A percentile compares a stretch with the other conserved stretches of the same genome.
phyloP scores from a whole-genome alignment of 2,329 filamentous ascomycete species.

The Cordyceps sp. region DNA sequence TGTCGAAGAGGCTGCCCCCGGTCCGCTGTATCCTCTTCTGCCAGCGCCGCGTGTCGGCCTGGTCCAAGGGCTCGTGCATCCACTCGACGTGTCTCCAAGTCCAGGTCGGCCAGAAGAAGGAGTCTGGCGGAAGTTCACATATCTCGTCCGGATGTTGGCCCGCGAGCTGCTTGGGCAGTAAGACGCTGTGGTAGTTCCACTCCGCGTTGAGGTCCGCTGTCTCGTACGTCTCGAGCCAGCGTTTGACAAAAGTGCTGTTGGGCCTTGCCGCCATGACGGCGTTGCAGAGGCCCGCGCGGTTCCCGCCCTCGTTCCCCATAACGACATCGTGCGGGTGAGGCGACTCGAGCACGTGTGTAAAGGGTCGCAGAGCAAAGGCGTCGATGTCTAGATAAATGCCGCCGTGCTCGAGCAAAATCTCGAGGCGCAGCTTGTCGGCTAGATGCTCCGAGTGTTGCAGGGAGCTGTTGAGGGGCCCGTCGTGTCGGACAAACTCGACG shows the following conservation, averaged over 20 bases:
- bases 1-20: conserved; percentile 4
- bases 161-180: conserved; percentile 3
- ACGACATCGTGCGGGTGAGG: conserved; percentile 3
- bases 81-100: conserved; percentile 4
- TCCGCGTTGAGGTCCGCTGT: background rate
- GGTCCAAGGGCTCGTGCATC: conserved; percentile 5
- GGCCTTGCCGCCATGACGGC: conserved; percentile 4
- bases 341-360: conserved; percentile 2
- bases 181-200: conserved; percentile 2
- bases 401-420: conserved; percentile 4
- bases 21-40: conserved; percentile 1
- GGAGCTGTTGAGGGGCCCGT: background rate
- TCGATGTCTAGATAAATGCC: conserved; percentile 5
- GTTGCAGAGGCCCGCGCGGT: conserved; percentile 4
- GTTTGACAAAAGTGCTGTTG: conserved; percentile 5
- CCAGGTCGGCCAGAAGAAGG: conserved; percentile 7
- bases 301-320: conserved; percentile 5
- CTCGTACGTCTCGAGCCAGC: conserved; percentile 4
- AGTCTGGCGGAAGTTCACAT: conserved; percentile 4
- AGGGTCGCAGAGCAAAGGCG: conserved; percentile 4
- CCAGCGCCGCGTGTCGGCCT: conserved; percentile 2
- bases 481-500: conserved; percentile 3
- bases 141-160: conserved; percentile 1
- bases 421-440: conserved; percentile 3
- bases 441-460: conserved; percentile 1